Evolutionary conservation across 2,329 filamentous ascomycete genomes (phyloP), one percentile per base, ranked within the genome.

Genomic region (Aureobasidium sp.): DNA sequence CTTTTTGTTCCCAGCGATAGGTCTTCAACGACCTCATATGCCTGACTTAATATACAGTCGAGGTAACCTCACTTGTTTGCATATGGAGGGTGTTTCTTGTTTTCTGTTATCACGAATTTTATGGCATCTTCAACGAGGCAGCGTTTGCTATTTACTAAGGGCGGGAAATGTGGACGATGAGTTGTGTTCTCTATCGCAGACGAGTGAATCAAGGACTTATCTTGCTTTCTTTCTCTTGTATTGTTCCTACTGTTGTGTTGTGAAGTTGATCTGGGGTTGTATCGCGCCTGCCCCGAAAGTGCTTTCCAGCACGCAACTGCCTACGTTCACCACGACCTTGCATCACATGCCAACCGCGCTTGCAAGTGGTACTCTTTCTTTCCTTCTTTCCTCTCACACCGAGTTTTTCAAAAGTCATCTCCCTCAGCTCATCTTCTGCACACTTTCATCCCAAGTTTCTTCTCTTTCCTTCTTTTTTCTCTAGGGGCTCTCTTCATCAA

Each of bases 111-210:
- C 5, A 47, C 42, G 44, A 58, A 44, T 7, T 48, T 58, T 58
- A 58, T 44, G 54, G 54, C 54, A 58, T 58, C 54, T 58, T 58
- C 54, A 58, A 58, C 54, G 54, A 58, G 54, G 42, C 41, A 58
- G 54, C 54, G 54, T 30, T 45, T 57, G 29, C 16, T 45, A 36
- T 36, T 36, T 45, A 36, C 10, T 10, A 1, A 27, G 13, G 27
- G 15, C 2, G 50, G 15, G 11, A 41, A 21, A 52, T 36, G 29
- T 29, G 34, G 49, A 39, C 2, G 34, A 39, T 10, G n/a, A n/a
- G 49, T n/a, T 13, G 32, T 52, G 36, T 5, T 21, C 30, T 50
- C 21, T 16, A 34, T 10, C 32, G 25, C 36, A 53, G 16, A 54
- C 10, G 36, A 53, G 11, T 15, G 15, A 42, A 54, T n/a, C 41